Base-by-base conservation (phyloP, 805 yeast species). In the Schizosaccharomyces pombe region DNA sequence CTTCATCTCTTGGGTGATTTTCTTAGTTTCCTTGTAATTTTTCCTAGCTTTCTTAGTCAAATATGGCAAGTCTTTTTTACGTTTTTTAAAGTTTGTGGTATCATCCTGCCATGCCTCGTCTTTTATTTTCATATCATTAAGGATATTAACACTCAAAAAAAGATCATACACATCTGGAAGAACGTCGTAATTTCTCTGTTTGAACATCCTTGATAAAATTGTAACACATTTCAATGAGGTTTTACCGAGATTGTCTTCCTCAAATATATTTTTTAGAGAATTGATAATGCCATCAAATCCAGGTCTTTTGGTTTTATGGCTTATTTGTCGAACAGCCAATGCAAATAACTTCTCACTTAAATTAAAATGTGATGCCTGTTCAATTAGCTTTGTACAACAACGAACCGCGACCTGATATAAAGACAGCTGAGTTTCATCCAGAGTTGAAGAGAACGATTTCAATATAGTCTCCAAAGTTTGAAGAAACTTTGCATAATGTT, bases 11-110 rank as follows among this genome's bases (percentile, higher is more conserved):
- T 83, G 85, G 57, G 89, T 97, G 57, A 91, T 89, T 59, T 74
- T 78, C 61, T 82, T 83, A 61, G 81, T 72, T 63, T 89, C 97
- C 64, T 87, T 87, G 58, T 94, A 75, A 19, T 78, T 81, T 62
- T 91, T 91, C 61, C 83, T 74, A 67, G 89, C 89, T 66, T 82
- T 82, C 65, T 89, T 89, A n/a, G 94, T 79, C 53, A 89, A 68
- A 70, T 87, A 94, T 2, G 85, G 85, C 60, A 95, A 73, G 65
- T 91, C 94, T 65, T 86, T 85, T 71, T 87, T 89, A 63, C 76
- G 78, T 49, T 82, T 54, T 61, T 14, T 52, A 34, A 55, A 40
- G 4, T 54, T 52, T 9, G 53, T 54, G n/a, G 12, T 16, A 9
- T 63, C 58, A 47, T 16, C 55, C 8, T 52, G 29, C n/a, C n/a